phyloP scores from a whole-genome alignment of 805 yeast species.

The Myxozyma vanderwaltii region DNA sequence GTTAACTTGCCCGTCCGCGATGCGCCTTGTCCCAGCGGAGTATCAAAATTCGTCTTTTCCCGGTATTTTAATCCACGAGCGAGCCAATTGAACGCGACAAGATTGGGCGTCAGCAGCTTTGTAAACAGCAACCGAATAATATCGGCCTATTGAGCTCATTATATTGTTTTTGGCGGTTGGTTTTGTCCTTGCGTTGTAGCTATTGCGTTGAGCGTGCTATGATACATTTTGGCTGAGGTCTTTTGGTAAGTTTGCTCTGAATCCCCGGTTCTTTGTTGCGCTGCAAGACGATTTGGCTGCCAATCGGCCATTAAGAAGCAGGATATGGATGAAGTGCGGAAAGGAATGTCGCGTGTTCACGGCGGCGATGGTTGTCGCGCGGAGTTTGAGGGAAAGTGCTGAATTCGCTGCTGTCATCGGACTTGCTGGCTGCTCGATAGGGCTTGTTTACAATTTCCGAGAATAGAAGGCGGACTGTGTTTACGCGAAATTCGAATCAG shows the following conservation, averaged over 20 bases:
- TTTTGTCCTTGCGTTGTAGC: background rate
- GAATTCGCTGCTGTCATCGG: background rate
- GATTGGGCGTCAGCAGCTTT: too few species aligned
- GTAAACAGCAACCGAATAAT: background rate
- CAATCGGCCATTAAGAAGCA: background rate
- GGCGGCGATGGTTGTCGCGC: background rate
- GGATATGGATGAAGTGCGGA: too few species aligned
- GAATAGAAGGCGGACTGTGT: background rate
- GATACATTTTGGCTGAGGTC: slow-evolving; percentile 5
- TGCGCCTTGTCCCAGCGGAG: slow-evolving; percentile 10
- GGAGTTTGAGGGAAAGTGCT: background rate
- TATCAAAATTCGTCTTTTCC: background rate
- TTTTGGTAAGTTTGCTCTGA: slow-evolving; percentile 5
- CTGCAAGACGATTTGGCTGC: background rate
- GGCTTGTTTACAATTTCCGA: slow-evolving; percentile 8
- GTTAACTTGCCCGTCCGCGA: background rate
- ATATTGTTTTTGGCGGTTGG: background rate
- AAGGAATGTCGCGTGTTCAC: background rate
- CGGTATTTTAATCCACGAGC: background rate
- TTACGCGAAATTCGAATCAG: background rate
- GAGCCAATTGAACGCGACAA: background rate
- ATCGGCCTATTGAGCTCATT: background rate
- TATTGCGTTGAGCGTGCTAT: slow-evolving; percentile 6
- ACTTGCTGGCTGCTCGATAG: background rate
- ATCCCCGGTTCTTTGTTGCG: background rate